Evolutionary conservation across 345 rosid genomes (phyloP).

Genomic region (Excoecaria agallocha): DNA sequence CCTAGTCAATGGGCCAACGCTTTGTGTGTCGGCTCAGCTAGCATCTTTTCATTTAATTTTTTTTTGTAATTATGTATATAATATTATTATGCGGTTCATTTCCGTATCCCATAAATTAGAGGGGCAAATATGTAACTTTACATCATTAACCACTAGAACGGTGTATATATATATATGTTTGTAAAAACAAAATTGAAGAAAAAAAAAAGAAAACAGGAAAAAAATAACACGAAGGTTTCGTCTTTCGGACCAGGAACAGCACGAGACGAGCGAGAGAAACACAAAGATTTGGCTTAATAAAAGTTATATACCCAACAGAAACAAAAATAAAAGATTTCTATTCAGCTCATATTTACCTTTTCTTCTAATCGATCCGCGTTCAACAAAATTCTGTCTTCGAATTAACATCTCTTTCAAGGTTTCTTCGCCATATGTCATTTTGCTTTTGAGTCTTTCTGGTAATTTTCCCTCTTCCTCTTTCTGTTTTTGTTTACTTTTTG

Average conservation of each 20-base stretch:
- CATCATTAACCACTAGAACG: neutral
- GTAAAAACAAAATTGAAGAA: too few relatives aligned
- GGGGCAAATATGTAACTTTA: neutral
- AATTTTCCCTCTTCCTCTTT: constrained; percentile 8
- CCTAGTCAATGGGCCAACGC: too few relatives aligned
- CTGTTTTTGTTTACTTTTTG: too few relatives aligned
- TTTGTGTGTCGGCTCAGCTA: too few relatives aligned
- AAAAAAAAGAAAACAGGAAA: neutral
- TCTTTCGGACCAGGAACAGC: constrained; percentile 50
- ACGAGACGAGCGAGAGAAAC: constrained; percentile 28
- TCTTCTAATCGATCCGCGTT: constrained; percentile 41
- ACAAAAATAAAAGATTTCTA: constrained; percentile 14
- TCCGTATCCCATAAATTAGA: neutral
- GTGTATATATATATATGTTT: neutral
- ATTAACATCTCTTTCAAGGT: constrained; percentile 24
- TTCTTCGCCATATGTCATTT: constrained; percentile 37
- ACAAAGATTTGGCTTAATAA: constrained; percentile 26
- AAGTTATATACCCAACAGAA: neutral
- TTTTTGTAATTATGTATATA: too few relatives aligned
- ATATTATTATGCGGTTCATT: too few relatives aligned
- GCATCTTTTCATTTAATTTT: too few relatives aligned
- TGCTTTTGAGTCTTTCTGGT: constrained; percentile 22
- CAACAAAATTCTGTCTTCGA: constrained; percentile 13
- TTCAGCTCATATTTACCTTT: constrained; percentile 14
- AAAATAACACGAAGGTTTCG: constrained; percentile 42